A percentile compares a stretch with the other conserved stretches of the same genome.
phyloP scores from a whole-genome alignment of 768 basidiomycete species.

The Mycena sanguinolenta region DNA sequence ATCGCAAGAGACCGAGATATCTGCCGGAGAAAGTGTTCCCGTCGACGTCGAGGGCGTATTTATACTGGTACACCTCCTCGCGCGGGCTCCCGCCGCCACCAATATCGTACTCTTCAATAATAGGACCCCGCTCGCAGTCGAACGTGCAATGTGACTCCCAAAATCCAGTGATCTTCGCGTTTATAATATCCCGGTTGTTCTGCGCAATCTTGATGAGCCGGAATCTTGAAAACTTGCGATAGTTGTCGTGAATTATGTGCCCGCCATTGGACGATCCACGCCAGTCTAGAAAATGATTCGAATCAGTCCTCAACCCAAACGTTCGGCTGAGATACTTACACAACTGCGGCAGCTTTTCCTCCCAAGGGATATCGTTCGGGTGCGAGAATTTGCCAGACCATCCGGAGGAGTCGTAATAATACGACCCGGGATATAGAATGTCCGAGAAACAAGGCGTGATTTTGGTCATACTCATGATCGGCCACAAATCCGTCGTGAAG shows the following conservation, averaged over 20 bases:
- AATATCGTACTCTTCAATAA: neutral
- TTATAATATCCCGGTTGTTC: neutral
- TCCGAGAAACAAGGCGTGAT: conserved; percentile 8
- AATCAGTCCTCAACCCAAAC: no score
- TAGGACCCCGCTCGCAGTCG: conserved; percentile 4
- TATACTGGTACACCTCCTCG: no score
- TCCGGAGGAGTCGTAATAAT: no score
- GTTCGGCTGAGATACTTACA: no score
- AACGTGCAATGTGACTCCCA: neutral
- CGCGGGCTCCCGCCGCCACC: neutral
- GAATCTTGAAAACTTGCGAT: conserved; percentile 17
- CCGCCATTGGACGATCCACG: conserved; percentile 10
- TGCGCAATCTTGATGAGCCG: conserved; percentile 7
- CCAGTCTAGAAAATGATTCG: conserved; percentile 7
- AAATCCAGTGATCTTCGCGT: conserved; percentile 3
- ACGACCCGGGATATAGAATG: no score
- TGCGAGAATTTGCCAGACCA: no score
- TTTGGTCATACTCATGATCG: conserved; percentile 17
- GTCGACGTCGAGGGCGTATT: no score
- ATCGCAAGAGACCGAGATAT: no score
- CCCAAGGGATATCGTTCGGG: no score
- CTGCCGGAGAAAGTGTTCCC: no score
- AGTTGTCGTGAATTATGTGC: conserved; percentile 1
- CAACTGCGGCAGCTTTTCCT: no score
- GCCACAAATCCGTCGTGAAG: conserved; percentile 21